These are phyloP conservation scores for Exophiala lecanii-corni DNA, from an alignment of 2,329 filamentous ascomycete genomes.

Conservation along the genomic window DNA sequence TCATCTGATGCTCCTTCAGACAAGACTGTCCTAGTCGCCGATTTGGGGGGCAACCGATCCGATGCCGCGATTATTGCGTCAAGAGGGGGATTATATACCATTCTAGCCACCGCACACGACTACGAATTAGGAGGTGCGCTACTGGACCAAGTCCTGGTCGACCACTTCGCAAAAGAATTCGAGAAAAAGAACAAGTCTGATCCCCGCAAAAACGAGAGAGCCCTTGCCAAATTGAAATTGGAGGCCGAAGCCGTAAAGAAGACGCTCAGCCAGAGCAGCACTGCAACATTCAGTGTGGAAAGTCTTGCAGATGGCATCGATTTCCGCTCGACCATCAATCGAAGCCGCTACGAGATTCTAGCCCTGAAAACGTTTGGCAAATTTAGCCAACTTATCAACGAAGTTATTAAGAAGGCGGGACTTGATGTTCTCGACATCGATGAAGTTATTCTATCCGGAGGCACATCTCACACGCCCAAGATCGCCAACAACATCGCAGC, in stretches of 20 bases:
- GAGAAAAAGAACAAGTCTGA: slow-evolving; percentile 93
- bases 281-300: slow-evolving; percentile 90
- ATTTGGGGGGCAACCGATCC: slow-evolving; percentile 86
- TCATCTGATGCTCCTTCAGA: slow-evolving; percentile 70
- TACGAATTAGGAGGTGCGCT: slow-evolving; percentile 85
- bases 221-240: slow-evolving; percentile 84
- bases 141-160: slow-evolving; percentile 85
- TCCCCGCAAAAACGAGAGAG: slow-evolving; percentile 73
- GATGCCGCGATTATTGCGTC: slow-evolving; percentile 88
- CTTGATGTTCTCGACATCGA: slow-evolving; percentile 90
- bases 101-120: slow-evolving; percentile 89
- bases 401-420: slow-evolving; percentile 83
- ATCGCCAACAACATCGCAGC: slow-evolving; percentile 74
- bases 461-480: slow-evolving; percentile 88
- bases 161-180: slow-evolving; percentile 98
- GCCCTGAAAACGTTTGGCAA: slow-evolving; percentile 80
- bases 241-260: slow-evolving; percentile 92
- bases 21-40: slow-evolving; percentile 86
- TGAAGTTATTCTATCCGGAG: slow-evolving; percentile 89
- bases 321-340: slow-evolving; percentile 87
- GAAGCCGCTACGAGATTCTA: slow-evolving; percentile 86
- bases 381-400: slow-evolving; percentile 79
- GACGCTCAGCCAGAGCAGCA: slow-evolving; percentile 79
- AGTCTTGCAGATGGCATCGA: slow-evolving; percentile 83
- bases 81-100: slow-evolving; percentile 91